Base-by-base conservation (phyloP, 345 rosid species). In the Trapa incisa region DNA sequence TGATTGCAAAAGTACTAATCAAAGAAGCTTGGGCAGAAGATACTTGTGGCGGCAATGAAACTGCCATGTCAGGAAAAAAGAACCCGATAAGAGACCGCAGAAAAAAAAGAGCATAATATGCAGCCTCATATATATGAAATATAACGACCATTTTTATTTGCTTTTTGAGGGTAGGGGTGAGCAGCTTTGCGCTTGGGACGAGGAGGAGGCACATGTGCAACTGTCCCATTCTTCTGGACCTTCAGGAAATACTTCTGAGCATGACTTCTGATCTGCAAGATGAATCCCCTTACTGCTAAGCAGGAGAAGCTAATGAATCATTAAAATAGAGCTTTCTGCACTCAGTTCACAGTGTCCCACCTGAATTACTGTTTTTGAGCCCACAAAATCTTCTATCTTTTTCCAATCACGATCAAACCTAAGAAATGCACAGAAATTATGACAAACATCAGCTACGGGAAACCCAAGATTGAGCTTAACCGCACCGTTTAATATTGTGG, bases 361-460 rank as follows among this genome's bases (percentile, higher is more conserved):
- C 99, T 93, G 96, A 70, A 90, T 93, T 62, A 93, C 99, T 29
- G 96, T 86, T 82, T 93, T 93, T 6, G 99, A 88, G 71, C 97
- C 95, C 61, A 93, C 96, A 76, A 93, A 90, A 84, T 93, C 99
- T 81, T 93, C 97, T 62, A 90, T 93, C 76, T 93, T 93, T 76
- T 93, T 93, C 99, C 97, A 90, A 77, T 90, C 99, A 22, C 99
- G 99, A 62, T 93, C 97, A 79, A 93, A 93, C 78, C 99, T 93
- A 80, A 75, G 67, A 57, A 69, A 77, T 41, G n/a, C 67, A 77
- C 48, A 45, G 39, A 65, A 67, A n/a, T 57, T n/a, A 7, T 39
- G 29, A 61, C 16, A 61, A 37, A 70, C 62, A 38, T 42, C 43
- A 42, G 35, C 17, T 0, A 7, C 22, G 56, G 17, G 17, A 50